Evolutionary conservation across 139 green algal species (phyloP).

Genomic region (Ettlia oleoabundans): DNA sequence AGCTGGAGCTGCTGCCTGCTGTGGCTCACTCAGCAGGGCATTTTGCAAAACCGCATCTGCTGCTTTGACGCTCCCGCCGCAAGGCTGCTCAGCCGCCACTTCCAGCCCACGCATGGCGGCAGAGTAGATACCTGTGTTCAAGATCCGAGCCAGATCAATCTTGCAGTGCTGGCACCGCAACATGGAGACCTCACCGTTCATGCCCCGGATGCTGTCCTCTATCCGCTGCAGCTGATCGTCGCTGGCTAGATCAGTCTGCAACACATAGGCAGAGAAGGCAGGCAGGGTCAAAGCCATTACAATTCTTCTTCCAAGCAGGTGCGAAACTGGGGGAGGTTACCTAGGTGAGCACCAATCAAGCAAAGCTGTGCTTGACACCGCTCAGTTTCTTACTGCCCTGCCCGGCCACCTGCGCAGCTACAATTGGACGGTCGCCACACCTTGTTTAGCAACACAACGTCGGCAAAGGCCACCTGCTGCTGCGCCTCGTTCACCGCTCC

Average conservation of each 20-base stretch:
- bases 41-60: too few relatives aligned
- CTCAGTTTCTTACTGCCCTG: too few relatives aligned
- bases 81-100: not conserved
- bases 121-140: constrained; percentile 64
- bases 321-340: not conserved
- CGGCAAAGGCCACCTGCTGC: constrained; percentile 86
- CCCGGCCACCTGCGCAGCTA: not conserved
- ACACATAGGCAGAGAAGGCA: not conserved
- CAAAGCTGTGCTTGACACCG: too few relatives aligned
- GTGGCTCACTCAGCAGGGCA: too few relatives aligned
- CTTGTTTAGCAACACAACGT: constrained; percentile 92
- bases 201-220: constrained; percentile 54
- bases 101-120: not conserved
- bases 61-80: not conserved
- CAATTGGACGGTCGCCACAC: constrained; percentile 20
- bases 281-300: not conserved
- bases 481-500: constrained; percentile 82
- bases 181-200: constrained; percentile 78
- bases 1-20: not conserved
- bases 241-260: constrained; percentile 75
- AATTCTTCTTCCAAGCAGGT: too few relatives aligned
- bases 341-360: too few relatives aligned
- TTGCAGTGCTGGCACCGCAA: constrained; percentile 61
- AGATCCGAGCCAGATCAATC: constrained; percentile 70
- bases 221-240: constrained; percentile 54